phyloP scores from a whole-genome alignment of 805 yeast species.

The Metschnikowia amazonensis region DNA sequence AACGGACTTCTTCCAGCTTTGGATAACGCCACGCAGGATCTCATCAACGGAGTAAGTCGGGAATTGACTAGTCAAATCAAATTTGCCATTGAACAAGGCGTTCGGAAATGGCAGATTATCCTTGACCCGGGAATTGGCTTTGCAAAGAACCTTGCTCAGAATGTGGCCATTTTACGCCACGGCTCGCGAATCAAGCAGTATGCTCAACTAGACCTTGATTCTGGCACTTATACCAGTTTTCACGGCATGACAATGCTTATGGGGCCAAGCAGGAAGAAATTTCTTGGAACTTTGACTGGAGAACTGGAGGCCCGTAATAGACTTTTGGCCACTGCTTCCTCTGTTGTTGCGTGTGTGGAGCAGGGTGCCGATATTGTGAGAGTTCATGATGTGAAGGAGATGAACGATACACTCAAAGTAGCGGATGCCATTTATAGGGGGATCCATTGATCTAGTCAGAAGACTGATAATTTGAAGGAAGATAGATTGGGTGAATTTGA shows the following conservation, averaged over 20 bases:
- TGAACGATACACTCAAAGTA: constrained; percentile 42
- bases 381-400: constrained; percentile 77
- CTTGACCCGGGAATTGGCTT: constrained; percentile 96
- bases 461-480: no score
- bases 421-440: constrained; percentile 67
- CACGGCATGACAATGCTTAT: constrained; percentile 63
- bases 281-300: constrained; percentile 71
- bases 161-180: constrained; percentile 59
- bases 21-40: constrained; percentile 25
- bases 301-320: constrained; percentile 57
- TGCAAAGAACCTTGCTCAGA: constrained; percentile 78
- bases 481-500: no score
- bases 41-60: constrained; percentile 55
- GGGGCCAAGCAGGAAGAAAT: constrained; percentile 87
- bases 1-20: constrained; percentile 12
- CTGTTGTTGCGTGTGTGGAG: constrained; percentile 68
- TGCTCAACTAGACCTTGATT: constrained; percentile 22
- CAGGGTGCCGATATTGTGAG: constrained; percentile 77
- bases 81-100: constrained; percentile 58
- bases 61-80: constrained; percentile 59
- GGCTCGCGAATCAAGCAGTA: constrained; percentile 47
- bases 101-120: constrained; percentile 85
- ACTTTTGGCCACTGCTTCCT: constrained; percentile 70
- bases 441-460: not conserved
- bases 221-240: constrained; percentile 37